A percentile compares a stretch with the other conserved stretches of the same genome.
These are phyloP conservation scores for Clavulina sp. DNA, from an alignment of 768 basidiomycete genomes.

Conservation along the genomic window DNA sequence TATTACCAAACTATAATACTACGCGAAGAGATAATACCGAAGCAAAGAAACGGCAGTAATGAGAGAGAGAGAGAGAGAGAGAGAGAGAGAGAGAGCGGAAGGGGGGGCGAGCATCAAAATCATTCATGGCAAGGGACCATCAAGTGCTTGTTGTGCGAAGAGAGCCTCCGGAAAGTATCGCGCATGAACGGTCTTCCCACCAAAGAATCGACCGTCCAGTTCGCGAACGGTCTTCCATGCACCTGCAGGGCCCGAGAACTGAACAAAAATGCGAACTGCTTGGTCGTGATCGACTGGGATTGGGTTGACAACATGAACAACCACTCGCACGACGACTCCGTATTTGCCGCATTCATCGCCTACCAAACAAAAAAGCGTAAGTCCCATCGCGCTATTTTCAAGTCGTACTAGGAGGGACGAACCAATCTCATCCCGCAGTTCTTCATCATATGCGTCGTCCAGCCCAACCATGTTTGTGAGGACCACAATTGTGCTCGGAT, in stretches of 20 bases:
- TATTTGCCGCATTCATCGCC: slow-evolving; percentile 86
- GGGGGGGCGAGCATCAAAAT: too few relatives aligned
- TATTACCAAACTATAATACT: too few relatives aligned
- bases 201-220: slow-evolving; percentile 84
- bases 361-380: slow-evolving; percentile 17
- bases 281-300: slow-evolving; percentile 48
- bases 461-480: slow-evolving; percentile 77
- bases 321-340: slow-evolving; percentile 79
- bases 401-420: slow-evolving; percentile 14
- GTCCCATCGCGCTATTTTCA: background rate
- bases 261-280: slow-evolving; percentile 80
- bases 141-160: slow-evolving; percentile 16
- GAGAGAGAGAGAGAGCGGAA: too few relatives aligned
- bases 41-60: too few relatives aligned
- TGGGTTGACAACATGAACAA: slow-evolving; percentile 63
- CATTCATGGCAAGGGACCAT: background rate
- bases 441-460: slow-evolving; percentile 73
- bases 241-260: slow-evolving; percentile 79
- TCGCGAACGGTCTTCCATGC: slow-evolving; percentile 95
- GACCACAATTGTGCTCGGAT: slow-evolving; percentile 77
- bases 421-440: slow-evolving; percentile 80
- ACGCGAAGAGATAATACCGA: too few relatives aligned
- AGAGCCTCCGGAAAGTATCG: slow-evolving; percentile 55
- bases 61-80: too few relatives aligned
- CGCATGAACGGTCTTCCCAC: slow-evolving; percentile 66